A percentile compares a stretch with the other conserved stretches of the same genome.
Conservation (phyloP, 75 land plant genomes). For the Selaginella tamariscina region DNA sequence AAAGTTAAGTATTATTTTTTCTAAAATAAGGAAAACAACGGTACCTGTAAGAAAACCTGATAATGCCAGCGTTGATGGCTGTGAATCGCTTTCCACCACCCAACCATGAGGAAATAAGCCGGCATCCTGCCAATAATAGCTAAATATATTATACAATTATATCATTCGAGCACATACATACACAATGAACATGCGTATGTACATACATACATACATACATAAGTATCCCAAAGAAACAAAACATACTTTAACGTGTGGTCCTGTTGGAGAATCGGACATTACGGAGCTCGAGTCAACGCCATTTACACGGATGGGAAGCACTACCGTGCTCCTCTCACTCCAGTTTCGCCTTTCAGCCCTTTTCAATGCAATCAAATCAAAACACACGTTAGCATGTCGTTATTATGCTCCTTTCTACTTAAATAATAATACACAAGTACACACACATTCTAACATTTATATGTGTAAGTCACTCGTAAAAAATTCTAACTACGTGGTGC, state of each 20-base stretch:
- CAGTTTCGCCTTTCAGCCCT: slow-evolving; percentile 14
- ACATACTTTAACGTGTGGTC: slow-evolving; percentile 11
- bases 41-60: slow-evolving; percentile 76
- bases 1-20: not conserved
- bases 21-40: not conserved
- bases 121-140: not conserved
- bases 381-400: too few relatives aligned
- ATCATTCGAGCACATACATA: too few relatives aligned
- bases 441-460: too few relatives aligned
- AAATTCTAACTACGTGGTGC: too few relatives aligned
- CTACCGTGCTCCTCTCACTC: slow-evolving; percentile 23
- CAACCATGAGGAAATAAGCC: slow-evolving; percentile 27
- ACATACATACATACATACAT: too few relatives aligned
- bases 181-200: too few relatives aligned
- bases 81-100: slow-evolving; percentile 30
- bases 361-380: slow-evolving; percentile 46
- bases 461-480: too few relatives aligned
- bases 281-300: slow-evolving; percentile 52
- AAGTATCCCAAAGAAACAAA: too few relatives aligned
- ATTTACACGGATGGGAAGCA: slow-evolving; percentile 54
- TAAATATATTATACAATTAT: too few relatives aligned
- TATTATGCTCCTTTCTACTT: too few relatives aligned
- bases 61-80: slow-evolving; percentile 34
- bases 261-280: slow-evolving; percentile 30
- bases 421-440: too few relatives aligned